Percentiles rank a stretch among this genome's conserved stretches.
Conservation (phyloP, 1,284 basidiomycete genomes). For the Phylloporus gajari region DNA sequence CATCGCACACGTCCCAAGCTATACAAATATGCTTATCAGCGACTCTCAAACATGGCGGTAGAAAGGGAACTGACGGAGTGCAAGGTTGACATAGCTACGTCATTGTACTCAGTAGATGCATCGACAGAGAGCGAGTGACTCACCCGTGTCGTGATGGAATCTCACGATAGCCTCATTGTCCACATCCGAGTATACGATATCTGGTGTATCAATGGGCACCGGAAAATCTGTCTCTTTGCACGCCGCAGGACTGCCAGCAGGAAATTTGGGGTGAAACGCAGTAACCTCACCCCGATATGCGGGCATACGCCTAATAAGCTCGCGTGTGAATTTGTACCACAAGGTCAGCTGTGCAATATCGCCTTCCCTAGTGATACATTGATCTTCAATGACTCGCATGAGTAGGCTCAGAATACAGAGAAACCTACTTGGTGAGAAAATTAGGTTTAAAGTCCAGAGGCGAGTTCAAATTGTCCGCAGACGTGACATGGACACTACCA, state of each 20-base stretch:
- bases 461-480: constrained; percentile 32
- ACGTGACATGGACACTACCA: constrained; percentile 45
- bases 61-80: constrained; percentile 59
- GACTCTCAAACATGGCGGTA: not conserved
- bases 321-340: constrained; percentile 32
- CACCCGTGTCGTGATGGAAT: constrained; percentile 49
- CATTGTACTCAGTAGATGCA: not conserved
- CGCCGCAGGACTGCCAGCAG: constrained; percentile 55
- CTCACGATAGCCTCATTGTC: constrained; percentile 66
- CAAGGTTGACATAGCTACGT: constrained; percentile 58
- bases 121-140: constrained; percentile 15
- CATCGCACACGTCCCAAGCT: constrained; percentile 48
- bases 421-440: constrained; percentile 19
- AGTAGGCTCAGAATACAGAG: not conserved
- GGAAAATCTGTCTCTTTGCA: constrained; percentile 47
- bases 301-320: constrained; percentile 57
- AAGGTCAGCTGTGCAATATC: constrained; percentile 25
- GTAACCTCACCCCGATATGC: constrained; percentile 64
- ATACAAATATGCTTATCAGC: not conserved
- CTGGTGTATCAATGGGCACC: constrained; percentile 53
- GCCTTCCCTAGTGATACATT: constrained; percentile 12
- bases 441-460: constrained; percentile 36
- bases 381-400: not conserved
- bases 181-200: constrained; percentile 63
- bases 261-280: constrained; percentile 60